Base-by-base conservation (phyloP, 768 basidiomycete species). In the Amanita polypyramis region DNA sequence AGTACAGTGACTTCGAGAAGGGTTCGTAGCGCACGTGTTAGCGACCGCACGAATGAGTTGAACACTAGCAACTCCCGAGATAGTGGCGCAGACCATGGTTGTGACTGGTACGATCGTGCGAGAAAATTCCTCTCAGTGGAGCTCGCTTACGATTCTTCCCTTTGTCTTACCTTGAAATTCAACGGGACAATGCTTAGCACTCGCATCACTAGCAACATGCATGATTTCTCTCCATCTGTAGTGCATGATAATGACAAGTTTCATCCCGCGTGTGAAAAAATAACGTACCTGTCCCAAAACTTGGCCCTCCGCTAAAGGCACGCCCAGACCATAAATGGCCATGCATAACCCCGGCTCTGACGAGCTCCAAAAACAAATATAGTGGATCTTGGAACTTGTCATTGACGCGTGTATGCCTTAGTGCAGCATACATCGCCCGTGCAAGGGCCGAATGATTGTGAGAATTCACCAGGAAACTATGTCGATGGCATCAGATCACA, bases 321-420 rank as follows among this genome's bases (percentile, higher is more conserved):
- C 85, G 76, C 33, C 79, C 80, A 45, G 85, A 86, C 88, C 89
- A 97, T 46, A 89, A 67, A 59, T 93, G 85, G 0, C 92, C 92
- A 58, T 97, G 94, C 78, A 97, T 85, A 19, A 96, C 94, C 2
- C 93, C 92, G n/a, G 93, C 92, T 56, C 94, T 76, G 54, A 95
- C 84, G 19, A 99, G 77, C 66, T 99, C 96, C 62, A 98, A 73
- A 65, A 96, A 92, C 60, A 98, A 67, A 63, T 92, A 98, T 1
- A 98, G 69, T 2, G 96, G 79, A 64, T 98, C 96, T 63, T 99
- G 96, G 74, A 98, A 97, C 68, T 96, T 96, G 73, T 99, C 96
- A 62, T 94, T 96, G 56, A 97, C 66, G 33, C 87, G 79, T 5
- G 88, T 80, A 29, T 70, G 73, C 55, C 79, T 77, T 60, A 94